Evolutionary conservation across 257 asterid species (phyloP).

Genomic region (Solanum rostratum): DNA sequence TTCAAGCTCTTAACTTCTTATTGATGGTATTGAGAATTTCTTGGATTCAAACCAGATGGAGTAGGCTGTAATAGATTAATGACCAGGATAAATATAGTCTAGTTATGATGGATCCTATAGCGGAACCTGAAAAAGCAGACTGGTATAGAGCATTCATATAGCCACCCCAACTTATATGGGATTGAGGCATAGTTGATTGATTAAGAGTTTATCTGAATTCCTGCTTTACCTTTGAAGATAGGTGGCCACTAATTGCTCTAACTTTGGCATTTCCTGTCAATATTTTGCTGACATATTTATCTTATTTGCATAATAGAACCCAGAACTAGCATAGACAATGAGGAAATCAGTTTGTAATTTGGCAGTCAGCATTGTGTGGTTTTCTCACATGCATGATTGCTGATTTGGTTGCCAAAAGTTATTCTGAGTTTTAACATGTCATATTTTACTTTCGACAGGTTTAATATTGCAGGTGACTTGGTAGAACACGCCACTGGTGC

Average conservation of each 20-base stretch:
- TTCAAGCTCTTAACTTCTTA: background rate
- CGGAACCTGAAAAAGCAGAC: background rate
- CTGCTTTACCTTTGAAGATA: background rate
- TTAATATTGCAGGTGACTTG: slow-evolving; percentile 94
- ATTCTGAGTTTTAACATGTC: slow-evolving; percentile 3
- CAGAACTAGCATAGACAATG: background rate
- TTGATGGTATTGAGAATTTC: background rate
- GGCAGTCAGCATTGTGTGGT: background rate
- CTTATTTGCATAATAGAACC: background rate
- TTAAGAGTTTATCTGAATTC: background rate
- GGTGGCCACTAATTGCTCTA: background rate
- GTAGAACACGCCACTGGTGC: slow-evolving; percentile 59
- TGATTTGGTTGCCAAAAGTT: background rate
- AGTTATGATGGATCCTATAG: background rate
- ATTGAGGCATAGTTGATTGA: background rate
- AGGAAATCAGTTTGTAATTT: background rate
- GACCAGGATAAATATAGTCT: background rate
- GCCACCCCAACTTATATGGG: background rate
- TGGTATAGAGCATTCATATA: background rate
- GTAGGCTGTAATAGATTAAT: background rate
- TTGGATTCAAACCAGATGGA: background rate
- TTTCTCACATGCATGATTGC: background rate
- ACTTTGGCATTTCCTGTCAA: background rate
- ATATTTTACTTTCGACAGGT: slow-evolving; percentile 38
- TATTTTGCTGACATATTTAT: background rate